Conservation (phyloP, 108 stramenopile genomes). For the Conticribra weissflogii region DNA sequence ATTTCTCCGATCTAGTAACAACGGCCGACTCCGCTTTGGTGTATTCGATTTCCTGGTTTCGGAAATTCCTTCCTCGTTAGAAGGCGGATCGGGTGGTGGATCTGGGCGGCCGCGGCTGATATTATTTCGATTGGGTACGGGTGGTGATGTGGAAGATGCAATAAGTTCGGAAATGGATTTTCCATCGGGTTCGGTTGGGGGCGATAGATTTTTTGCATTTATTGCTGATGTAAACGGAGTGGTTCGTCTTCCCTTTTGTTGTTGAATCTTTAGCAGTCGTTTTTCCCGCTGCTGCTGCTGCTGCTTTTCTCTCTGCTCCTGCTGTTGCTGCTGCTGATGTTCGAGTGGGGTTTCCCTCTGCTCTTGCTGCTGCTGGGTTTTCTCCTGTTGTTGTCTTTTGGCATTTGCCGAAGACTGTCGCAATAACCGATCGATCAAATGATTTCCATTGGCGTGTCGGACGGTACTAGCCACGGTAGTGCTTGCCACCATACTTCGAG, state of each 20-base stretch:
- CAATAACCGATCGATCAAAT: slow-evolving; percentile 30
- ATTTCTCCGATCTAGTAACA: neutral
- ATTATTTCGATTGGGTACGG: neutral
- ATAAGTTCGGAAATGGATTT: no score
- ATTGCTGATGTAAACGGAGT: slow-evolving; percentile 5
- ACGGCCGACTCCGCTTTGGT: neutral
- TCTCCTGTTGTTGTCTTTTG: neutral
- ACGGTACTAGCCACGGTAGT: neutral
- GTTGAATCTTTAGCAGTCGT: no score
- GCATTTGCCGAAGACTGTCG: slow-evolving; percentile 1
- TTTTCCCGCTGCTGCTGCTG: neutral
- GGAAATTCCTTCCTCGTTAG: no score
- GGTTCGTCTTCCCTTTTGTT: no score
- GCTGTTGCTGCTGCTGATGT: neutral
- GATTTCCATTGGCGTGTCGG: slow-evolving; percentile 18
- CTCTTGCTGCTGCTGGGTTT: neutral
- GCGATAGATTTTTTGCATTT: slow-evolving; percentile 2
- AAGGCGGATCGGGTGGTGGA: slow-evolving; percentile 32
- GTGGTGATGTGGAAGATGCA: no score
- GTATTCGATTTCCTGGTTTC: slow-evolving; percentile 12
- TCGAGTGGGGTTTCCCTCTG: neutral
- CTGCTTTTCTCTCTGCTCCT: neutral
- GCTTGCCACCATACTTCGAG: neutral
- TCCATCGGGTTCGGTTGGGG: no score
- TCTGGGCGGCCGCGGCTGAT: slow-evolving; percentile 5